phyloP scores from a whole-genome alignment of 2,329 filamentous ascomycete genomes.

The Diplodia sapinea region DNA sequence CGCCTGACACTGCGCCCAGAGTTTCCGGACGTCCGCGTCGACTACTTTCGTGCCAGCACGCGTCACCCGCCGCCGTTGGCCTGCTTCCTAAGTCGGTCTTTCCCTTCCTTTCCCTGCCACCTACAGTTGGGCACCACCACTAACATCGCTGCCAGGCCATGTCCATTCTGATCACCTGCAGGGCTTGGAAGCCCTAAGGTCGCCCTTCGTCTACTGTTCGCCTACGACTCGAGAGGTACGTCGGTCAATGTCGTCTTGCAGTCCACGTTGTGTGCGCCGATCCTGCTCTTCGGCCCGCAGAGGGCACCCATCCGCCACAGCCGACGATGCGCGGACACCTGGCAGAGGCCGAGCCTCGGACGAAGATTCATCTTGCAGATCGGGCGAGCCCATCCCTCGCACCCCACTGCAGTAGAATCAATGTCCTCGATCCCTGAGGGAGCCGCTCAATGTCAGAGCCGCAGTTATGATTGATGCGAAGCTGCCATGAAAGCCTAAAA shows the following conservation, averaged over 20 bases:
- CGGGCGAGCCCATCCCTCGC: neutral
- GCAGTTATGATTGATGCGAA: neutral
- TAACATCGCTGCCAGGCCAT: constrained; percentile 59
- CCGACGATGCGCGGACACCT: constrained; percentile 12
- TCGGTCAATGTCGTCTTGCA: constrained; percentile 22
- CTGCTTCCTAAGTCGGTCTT: constrained; percentile 70
- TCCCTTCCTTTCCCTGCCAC: constrained; percentile 20
- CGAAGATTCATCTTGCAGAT: constrained; percentile 4
- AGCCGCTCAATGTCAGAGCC: neutral
- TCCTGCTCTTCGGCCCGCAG: constrained; percentile 20
- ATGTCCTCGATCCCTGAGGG: neutral
- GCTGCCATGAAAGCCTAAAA: neutral
- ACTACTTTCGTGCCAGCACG: constrained; percentile 73
- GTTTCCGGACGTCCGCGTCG: constrained; percentile 81
- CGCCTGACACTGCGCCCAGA: constrained; percentile 53
- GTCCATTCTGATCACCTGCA: constrained; percentile 88
- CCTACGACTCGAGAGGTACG: constrained; percentile 73
- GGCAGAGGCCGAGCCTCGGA: constrained; percentile 20
- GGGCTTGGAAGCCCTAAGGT: constrained; percentile 76
- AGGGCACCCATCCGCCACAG: constrained; percentile 11
- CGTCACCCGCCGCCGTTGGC: constrained; percentile 69
- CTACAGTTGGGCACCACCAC: constrained; percentile 7
- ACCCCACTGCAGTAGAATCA: neutral
- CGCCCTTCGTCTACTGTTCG: constrained; percentile 91
- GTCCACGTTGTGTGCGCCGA: constrained; percentile 14